Conservation (phyloP, 768 basidiomycete genomes). For the Pisolithus microcarpus region DNA sequence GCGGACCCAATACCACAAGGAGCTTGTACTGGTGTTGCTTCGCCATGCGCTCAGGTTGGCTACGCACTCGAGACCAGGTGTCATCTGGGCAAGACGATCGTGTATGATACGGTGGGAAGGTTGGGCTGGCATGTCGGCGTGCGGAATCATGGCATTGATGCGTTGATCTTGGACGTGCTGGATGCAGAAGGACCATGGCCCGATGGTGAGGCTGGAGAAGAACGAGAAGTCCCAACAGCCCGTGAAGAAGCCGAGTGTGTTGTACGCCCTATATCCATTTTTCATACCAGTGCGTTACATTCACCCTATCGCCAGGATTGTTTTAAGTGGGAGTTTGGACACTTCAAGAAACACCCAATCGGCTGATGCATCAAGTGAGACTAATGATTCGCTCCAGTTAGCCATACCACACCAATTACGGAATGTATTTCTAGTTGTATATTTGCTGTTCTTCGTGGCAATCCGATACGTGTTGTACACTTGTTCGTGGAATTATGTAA, state of each 20-base stretch:
- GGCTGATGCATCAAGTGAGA: slow-evolving; percentile 1
- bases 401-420: too few species aligned
- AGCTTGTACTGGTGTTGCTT: slow-evolving; percentile 43
- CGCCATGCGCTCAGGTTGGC: slow-evolving; percentile 54
- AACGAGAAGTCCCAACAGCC: slow-evolving; percentile 49
- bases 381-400: not conserved
- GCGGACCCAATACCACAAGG: slow-evolving; percentile 68
- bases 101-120: slow-evolving; percentile 62
- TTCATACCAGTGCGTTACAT: not conserved
- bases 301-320: slow-evolving; percentile 50
- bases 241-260: slow-evolving; percentile 58
- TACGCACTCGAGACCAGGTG: slow-evolving; percentile 58
- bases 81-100: slow-evolving; percentile 54
- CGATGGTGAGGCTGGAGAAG: slow-evolving; percentile 28
- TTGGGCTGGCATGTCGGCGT: slow-evolving; percentile 56
- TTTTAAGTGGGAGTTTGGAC: slow-evolving; percentile 68
- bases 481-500: too few species aligned
- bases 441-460: too few species aligned
- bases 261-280: slow-evolving; percentile 29
- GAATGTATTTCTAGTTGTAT: too few species aligned
- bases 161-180: slow-evolving; percentile 47
- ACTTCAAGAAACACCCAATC: slow-evolving; percentile 29
- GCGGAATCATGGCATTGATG: slow-evolving; percentile 47
- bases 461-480: too few species aligned
- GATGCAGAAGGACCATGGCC: slow-evolving; percentile 40